Conservation (phyloP, 2,329 filamentous ascomycete species). For the Pseudopyrenochaeta lycopersici region DNA sequence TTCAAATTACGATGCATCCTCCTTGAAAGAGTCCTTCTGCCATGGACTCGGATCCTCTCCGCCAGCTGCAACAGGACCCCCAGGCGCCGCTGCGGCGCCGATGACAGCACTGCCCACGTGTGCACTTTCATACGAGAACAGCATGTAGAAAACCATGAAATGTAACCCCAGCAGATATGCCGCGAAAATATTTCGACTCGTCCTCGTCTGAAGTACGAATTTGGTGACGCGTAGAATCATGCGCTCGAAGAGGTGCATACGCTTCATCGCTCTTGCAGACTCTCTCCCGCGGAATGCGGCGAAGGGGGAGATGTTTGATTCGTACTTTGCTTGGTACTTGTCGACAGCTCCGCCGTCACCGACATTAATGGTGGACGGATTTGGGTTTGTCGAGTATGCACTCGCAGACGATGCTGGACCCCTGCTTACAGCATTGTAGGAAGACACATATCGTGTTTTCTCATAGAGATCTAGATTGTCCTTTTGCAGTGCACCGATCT, state of each 20-base stretch:
- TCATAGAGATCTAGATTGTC: slow-evolving; percentile 97
- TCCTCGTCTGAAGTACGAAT: slow-evolving; percentile 88
- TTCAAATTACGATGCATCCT: slow-evolving; percentile 15
- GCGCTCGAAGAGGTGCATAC: slow-evolving; percentile 91
- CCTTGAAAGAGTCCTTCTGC: slow-evolving; percentile 49
- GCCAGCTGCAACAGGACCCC: slow-evolving; percentile 37
- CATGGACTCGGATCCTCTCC: slow-evolving; percentile 40
- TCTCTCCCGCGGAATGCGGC: slow-evolving; percentile 95
- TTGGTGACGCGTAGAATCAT: slow-evolving; percentile 90
- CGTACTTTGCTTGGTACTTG: slow-evolving; percentile 90
- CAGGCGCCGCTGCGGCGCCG: slow-evolving; percentile 38
- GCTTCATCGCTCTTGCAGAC: slow-evolving; percentile 86
- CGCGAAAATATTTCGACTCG: slow-evolving; percentile 92
- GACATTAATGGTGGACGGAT: slow-evolving; percentile 76
- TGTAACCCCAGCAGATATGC: slow-evolving; percentile 90
- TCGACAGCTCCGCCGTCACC: slow-evolving; percentile 56
- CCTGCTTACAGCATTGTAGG: slow-evolving; percentile 85
- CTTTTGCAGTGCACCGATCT: slow-evolving; percentile 90
- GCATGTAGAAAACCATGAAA: slow-evolving; percentile 82
- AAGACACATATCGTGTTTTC: slow-evolving; percentile 95
- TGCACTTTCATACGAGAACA: slow-evolving; percentile 82
- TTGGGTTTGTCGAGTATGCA: slow-evolving; percentile 71
- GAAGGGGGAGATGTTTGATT: slow-evolving; percentile 94
- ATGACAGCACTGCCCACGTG: slow-evolving; percentile 53
- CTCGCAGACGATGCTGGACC: slow-evolving; percentile 67